Percentiles rank a stretch among this genome's conserved stretches.
phyloP scores from a whole-genome alignment of 441 rosid genomes.

The Gossypium davidsonii region DNA sequence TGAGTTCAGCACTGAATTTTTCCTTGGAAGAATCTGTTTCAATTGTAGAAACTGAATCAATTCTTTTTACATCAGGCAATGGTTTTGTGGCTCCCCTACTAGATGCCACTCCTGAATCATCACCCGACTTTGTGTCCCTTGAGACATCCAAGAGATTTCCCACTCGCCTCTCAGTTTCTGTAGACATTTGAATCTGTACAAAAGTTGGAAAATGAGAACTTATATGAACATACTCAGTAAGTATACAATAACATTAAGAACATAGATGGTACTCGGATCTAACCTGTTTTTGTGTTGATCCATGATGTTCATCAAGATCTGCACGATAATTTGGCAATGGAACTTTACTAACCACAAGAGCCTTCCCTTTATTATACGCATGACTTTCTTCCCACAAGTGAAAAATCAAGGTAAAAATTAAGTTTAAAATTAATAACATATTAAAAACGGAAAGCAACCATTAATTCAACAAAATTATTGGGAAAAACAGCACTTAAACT shows the following conservation, averaged over 20 bases:
- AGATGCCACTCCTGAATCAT: constrained; percentile 31
- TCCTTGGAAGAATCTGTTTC: constrained; percentile 44
- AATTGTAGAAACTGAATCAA: constrained; percentile 27
- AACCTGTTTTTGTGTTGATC: constrained; percentile 84
- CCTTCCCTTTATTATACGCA: constrained; percentile 83
- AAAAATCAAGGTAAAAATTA: constrained; percentile 15
- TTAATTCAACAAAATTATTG: background rate
- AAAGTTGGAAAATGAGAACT: constrained; percentile 10
- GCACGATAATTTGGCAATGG: constrained; percentile 88
- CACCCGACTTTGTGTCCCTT: constrained; percentile 31
- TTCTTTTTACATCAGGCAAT: constrained; percentile 24
- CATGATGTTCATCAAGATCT: constrained; percentile 90
- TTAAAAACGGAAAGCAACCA: background rate
- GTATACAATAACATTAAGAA: background rate
- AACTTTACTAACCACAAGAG: constrained; percentile 85
- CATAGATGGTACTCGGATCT: constrained; percentile 1
- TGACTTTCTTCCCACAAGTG: constrained; percentile 68
- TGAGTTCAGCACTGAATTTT: constrained; percentile 55
- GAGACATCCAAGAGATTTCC: constrained; percentile 66
- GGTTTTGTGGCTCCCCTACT: constrained; percentile 30
- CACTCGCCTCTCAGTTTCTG: constrained; percentile 73
- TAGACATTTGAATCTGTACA: constrained; percentile 79
- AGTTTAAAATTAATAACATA: background rate
- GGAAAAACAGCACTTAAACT: background rate
- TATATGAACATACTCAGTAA: background rate